These are phyloP conservation scores for Drechslerella stenobrocha DNA, from an alignment of 2,329 filamentous ascomycete species.

Conservation along the genomic window DNA sequence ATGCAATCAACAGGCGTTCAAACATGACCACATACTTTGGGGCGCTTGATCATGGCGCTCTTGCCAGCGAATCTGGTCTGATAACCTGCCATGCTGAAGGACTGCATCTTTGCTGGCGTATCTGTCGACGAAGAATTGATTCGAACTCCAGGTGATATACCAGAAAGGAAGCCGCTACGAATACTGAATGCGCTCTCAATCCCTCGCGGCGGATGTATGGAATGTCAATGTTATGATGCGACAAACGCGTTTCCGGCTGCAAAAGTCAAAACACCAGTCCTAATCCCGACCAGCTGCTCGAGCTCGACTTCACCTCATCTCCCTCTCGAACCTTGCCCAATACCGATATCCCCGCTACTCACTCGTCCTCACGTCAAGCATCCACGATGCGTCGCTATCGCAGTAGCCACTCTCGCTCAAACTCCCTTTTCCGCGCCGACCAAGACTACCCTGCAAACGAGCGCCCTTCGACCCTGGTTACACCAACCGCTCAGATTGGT, in stretches of 20 bases:
- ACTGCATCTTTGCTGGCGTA: not conserved
- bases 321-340: not conserved
- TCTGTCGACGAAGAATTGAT: not conserved
- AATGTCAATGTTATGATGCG: constrained; percentile 16
- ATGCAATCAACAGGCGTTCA: not conserved
- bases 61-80: constrained; percentile 68
- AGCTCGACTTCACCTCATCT: not conserved
- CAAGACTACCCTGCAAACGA: constrained; percentile 36
- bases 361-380: not conserved
- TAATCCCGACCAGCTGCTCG: not conserved
- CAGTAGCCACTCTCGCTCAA: constrained; percentile 36
- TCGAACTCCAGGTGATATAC: too few species aligned
- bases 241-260: constrained; percentile 27
- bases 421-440: constrained; percentile 27
- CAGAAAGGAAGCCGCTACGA: not conserved
- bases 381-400: constrained; percentile 26
- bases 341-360: not conserved
- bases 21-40: constrained; percentile 65
- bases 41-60: constrained; percentile 72
- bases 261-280: not conserved
- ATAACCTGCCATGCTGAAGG: constrained; percentile 67
- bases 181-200: too few species aligned
- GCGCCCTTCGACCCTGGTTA: constrained; percentile 47
- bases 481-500: constrained; percentile 62
- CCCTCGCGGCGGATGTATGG: not conserved